These are phyloP conservation scores for Solanum neorickii DNA, from an alignment of 257 asterid species.

Conservation along the genomic window DNA sequence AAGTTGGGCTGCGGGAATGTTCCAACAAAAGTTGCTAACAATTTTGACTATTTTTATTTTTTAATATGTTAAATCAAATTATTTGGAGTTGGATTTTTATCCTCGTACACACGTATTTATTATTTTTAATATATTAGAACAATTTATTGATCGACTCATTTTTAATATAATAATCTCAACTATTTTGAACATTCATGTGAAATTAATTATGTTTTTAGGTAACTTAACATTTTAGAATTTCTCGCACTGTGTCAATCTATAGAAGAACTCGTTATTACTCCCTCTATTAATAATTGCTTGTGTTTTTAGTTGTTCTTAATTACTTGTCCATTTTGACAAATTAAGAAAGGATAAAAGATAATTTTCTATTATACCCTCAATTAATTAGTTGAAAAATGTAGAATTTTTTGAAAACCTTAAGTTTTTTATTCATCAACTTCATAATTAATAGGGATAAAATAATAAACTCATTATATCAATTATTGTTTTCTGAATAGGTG, in stretches of 20 bases:
- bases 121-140: neutral
- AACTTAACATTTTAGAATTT: neutral
- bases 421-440: too few relatives aligned
- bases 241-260: neutral
- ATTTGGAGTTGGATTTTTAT: neutral
- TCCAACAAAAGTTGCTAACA: neutral
- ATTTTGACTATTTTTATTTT: neutral
- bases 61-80: neutral
- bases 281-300: too few relatives aligned
- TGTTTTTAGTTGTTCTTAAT: too few relatives aligned
- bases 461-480: too few relatives aligned
- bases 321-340: too few relatives aligned
- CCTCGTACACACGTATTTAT: neutral
- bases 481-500: too few relatives aligned
- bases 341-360: too few relatives aligned
- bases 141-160: neutral
- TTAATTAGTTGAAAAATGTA: too few relatives aligned
- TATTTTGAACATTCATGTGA: neutral
- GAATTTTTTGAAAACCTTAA: too few relatives aligned
- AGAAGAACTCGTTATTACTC: neutral
- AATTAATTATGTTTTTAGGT: neutral
- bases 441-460: too few relatives aligned
- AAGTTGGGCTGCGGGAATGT: neutral
- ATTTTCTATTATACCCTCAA: too few relatives aligned
- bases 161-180: neutral